A percentile compares a stretch with the other conserved stretches of the same genome.
Conservation (phyloP, 495 filamentous ascomycete species). For the Xylaria curta region DNA sequence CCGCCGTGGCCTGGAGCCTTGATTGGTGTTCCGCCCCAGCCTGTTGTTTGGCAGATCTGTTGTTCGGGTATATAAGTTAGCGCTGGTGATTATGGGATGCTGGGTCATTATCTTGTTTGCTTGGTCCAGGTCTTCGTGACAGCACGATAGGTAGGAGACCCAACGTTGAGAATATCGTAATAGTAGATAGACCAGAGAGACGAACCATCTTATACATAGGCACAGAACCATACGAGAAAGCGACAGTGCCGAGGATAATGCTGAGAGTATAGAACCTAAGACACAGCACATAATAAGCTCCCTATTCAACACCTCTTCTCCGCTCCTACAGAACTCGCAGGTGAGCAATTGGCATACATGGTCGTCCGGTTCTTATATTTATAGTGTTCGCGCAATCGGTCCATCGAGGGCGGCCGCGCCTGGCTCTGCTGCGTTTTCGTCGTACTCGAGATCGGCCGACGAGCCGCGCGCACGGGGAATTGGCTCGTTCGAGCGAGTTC, state of each 20-base stretch:
- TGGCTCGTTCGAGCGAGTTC: conserved; percentile 27
- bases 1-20: conserved; percentile 74
- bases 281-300: conserved; percentile 21
- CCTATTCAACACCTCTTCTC: background rate
- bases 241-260: conserved; percentile 86
- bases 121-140: background rate
- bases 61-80: conserved; percentile 4
- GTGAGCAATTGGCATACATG: conserved; percentile 49
- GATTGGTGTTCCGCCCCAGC: conserved; percentile 93
- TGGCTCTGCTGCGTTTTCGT: conserved; percentile 30
- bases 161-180: background rate
- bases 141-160: background rate
- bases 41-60: conserved; percentile 95
- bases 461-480: conserved; percentile 18
- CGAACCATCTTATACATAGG: conserved; percentile 96
- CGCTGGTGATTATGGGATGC: background rate
- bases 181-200: background rate
- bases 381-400: conserved; percentile 60
- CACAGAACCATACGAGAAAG: conserved; percentile 93
- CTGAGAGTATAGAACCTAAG: conserved; percentile 82
- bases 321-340: conserved; percentile 1
- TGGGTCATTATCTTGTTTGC: background rate
- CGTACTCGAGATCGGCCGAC: conserved; percentile 32
- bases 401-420: conserved; percentile 54
- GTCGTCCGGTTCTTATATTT: conserved; percentile 64